Evolutionary conservation across 768 basidiomycete genomes (phyloP), one percentile per base, ranked within the genome.

Genomic region (Saitozyma podzolica): DNA sequence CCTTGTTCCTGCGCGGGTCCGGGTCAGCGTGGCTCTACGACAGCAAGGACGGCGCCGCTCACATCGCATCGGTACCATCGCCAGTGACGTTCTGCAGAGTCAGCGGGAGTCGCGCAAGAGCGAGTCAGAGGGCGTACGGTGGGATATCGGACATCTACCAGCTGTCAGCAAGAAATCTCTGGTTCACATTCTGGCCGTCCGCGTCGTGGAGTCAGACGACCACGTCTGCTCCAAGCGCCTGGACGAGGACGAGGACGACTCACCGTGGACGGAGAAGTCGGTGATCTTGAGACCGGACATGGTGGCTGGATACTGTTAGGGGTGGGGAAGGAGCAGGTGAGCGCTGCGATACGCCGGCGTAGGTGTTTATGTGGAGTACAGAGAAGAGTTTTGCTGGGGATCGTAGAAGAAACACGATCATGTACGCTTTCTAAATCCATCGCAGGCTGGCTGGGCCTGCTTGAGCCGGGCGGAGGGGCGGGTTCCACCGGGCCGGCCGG

Each of bases 21-120:
- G 55, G 5, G 6, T 16, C 52, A 51, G 6, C 20, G 43, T 8
- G 6, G 19, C 19, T 53, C 37, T 37, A 16, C 29, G 19, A 9
- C 43, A 72, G 40, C 29, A 10, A 13, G 5, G 39, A n/a, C 43
- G 10, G 29, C 9, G 55, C 19, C 42, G 73, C 83, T 68, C 74
- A 89, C 91, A 94, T 95, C 8, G 92, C 92, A 82, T 96, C 92
- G 40, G 91, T 89, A 7, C 93, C 92, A 83, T 94, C 92, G 37
- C 92, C 92, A 9, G 89, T 87, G 50, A 94, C 80, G 19, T 90
- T 92, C 74, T 76, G 59, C 20, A 6, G n/a, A 6, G 37, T 54
- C 49, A 63, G 55, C 11, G 14, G 11, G 10, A 20, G 16, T 43
- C 50, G 10, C 40, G 48, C 51, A 17, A 40, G 51, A n/a, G 48